Evolutionary conservation across 1,284 basidiomycete species (phyloP), one percentile per base, ranked within the genome.

Genomic region (Quambalaria eucalypti): DNA sequence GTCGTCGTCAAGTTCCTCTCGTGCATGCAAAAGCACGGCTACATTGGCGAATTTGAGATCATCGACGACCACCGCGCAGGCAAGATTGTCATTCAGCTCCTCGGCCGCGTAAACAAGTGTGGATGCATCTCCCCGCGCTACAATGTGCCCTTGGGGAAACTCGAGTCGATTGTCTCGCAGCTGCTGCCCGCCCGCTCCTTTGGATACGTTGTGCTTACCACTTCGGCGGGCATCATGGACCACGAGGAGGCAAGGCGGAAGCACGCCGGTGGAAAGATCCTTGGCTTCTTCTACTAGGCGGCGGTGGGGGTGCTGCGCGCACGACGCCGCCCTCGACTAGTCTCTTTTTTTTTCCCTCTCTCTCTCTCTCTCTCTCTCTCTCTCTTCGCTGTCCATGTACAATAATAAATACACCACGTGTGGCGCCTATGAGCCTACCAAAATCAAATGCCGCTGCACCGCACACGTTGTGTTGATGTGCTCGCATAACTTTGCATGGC

Each of bases 221-320:
- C 95, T 58, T 96, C 90, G 48, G 89, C 91, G 50, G 95, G 95
- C 73, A 98, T 99, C 80, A 85, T 98, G 78, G 93, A 98, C 81
- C 95, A 99, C 80, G 90, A 96, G 79, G 93, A 98, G 83, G 95
- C 95, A 55, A 86, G 93, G 81, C 86, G 92, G 77, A 98, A 97
- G 82, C 93, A 97, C 81, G 86, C 91, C 59, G 90, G 89, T 79
- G 89, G 90, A 65, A 92, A 92, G 81, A 76, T 77, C 56, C 68
- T 76, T 48, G 73, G 76, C 54, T 76, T 65, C 66, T 74, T 75
- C 73, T 76, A 71, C 65, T 70, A 71, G 67, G 48, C 52, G 48
- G n/a, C n/a, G n/a, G n/a, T n/a, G n/a, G n/a, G n/a, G n/a, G n/a
- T n/a, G n/a, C n/a, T n/a, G n/a, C n/a, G n/a, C n/a, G n/a, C n/a